Conservation (phyloP, 768 basidiomycete species). For the Naganishia randhawae region DNA sequence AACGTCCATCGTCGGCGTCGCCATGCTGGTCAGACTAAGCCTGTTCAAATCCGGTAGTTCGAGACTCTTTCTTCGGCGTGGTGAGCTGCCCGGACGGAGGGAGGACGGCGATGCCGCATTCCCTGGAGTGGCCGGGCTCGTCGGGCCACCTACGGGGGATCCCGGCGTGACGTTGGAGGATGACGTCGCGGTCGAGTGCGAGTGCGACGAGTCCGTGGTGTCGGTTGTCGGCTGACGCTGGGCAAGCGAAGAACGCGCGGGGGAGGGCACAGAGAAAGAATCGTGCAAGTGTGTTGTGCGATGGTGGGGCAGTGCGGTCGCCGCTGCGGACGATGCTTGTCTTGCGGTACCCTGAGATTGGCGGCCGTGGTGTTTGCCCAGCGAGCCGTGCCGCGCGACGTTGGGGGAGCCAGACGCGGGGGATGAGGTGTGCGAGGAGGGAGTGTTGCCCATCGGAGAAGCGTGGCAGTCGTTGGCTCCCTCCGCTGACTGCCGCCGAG, state of each 20-base stretch:
- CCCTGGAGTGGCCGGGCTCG: not conserved
- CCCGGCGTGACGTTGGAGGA: too few species aligned
- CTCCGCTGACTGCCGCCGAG: too few species aligned
- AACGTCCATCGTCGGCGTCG: constrained; percentile 33
- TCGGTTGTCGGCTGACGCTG: not conserved
- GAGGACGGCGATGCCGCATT: constrained; percentile 37
- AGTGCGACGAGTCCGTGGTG: not conserved
- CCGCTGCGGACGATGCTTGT: not conserved
- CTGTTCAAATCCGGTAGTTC: constrained; percentile 50
- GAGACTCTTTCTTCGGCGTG: constrained; percentile 47
- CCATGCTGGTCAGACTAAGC: constrained; percentile 40
- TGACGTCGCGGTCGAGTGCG: not conserved
- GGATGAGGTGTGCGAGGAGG: not conserved
- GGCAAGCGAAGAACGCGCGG: not conserved
- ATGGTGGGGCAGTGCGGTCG: not conserved
- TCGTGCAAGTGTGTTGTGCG: constrained; percentile 13
- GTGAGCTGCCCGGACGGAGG: constrained; percentile 43
- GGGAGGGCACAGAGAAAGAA: not conserved
- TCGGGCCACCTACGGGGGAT: not conserved
- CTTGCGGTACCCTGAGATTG: not conserved
- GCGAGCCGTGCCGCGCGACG: not conserved
- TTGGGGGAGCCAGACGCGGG: not conserved
- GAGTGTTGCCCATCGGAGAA: constrained; percentile 13
- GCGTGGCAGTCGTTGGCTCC: too few species aligned
- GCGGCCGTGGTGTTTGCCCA: not conserved